Conservation (phyloP, 106 monocot species). For the Allium fistulosum region DNA sequence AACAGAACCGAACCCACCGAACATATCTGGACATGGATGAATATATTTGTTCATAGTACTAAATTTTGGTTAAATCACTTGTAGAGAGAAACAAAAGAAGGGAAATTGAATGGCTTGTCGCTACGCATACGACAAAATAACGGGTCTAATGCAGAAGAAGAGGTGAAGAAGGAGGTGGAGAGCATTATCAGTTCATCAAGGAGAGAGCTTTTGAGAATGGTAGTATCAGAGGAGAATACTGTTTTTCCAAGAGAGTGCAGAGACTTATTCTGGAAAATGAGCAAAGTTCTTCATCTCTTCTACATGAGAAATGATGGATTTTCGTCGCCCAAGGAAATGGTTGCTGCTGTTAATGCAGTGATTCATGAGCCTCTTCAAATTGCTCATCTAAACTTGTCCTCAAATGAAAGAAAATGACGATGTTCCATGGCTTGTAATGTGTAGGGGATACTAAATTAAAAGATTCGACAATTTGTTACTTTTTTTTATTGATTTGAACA, state of each 20-base stretch:
- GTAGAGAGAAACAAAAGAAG: slow-evolving; percentile 72
- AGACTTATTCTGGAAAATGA: slow-evolving; percentile 92
- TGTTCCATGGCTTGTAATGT: too few relatives aligned
- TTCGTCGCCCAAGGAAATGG: slow-evolving; percentile 77
- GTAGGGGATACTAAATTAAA: too few relatives aligned
- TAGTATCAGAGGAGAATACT: slow-evolving; percentile 37
- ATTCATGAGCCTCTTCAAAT: slow-evolving; percentile 53
- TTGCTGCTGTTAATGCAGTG: slow-evolving; percentile 61
- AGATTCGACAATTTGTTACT: too few relatives aligned
- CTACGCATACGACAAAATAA: slow-evolving; percentile 29
- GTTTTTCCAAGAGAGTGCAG: slow-evolving; percentile 74
- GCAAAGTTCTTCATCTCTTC: slow-evolving; percentile 55
- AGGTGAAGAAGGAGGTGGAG: slow-evolving; percentile 31
- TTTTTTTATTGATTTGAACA: too few relatives aligned
- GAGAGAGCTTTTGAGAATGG: slow-evolving; percentile 60
- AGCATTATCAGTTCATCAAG: slow-evolving; percentile 24
- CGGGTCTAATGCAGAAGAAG: slow-evolving; percentile 44
- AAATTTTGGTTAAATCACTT: background rate
- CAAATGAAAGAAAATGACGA: background rate
- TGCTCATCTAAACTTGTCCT: background rate
- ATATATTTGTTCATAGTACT: too few relatives aligned
- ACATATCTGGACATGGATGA: too few relatives aligned
- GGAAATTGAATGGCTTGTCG: slow-evolving; percentile 64
- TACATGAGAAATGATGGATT: slow-evolving; percentile 69
- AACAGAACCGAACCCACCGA: too few relatives aligned